Evolutionary conservation across 2,329 filamentous ascomycete species (phyloP).

Genomic region (Nannizziopsis barbatae): DNA sequence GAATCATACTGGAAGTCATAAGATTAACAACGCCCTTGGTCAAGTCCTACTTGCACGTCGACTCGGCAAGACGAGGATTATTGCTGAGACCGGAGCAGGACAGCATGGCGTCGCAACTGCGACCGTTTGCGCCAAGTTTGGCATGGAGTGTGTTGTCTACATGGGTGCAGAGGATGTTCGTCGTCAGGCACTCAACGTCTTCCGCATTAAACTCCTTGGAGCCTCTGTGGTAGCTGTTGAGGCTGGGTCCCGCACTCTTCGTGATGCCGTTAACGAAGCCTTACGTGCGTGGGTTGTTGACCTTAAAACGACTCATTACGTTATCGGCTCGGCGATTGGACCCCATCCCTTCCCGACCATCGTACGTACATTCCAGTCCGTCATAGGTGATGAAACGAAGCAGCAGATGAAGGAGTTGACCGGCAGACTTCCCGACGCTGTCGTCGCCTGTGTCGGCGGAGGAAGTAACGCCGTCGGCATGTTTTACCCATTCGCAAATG

Average conservation of each 20-base stretch:
- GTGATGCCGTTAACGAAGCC: constrained; percentile 89
- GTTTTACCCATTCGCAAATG: constrained; percentile 92
- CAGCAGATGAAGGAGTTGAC: constrained; percentile 73
- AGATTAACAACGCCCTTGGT: constrained; percentile 97
- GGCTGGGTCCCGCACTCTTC: constrained; percentile 70
- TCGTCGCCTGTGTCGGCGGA: constrained; percentile 92
- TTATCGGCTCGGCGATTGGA: constrained; percentile 93
- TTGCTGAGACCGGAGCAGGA: constrained; percentile 92
- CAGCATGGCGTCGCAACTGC: constrained; percentile 97
- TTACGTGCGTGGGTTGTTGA: constrained; percentile 87
- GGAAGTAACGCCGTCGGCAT: constrained; percentile 93
- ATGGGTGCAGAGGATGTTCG: constrained; percentile 98
- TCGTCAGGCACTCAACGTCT: constrained; percentile 91
- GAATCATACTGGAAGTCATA: constrained; percentile 96
- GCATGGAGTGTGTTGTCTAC: constrained; percentile 94
- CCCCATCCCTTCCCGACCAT: constrained; percentile 97
- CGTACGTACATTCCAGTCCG: constrained; percentile 91
- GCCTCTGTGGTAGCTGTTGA: constrained; percentile 89
- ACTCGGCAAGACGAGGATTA: constrained; percentile 91
- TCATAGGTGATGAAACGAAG: constrained; percentile 93
- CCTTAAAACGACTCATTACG: constrained; percentile 91
- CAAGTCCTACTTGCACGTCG: constrained; percentile 78
- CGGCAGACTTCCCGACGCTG: constrained; percentile 85
- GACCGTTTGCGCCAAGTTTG: constrained; percentile 95
- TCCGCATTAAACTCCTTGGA: constrained; percentile 93